Conservation (phyloP, 2,329 filamentous ascomycete species). For the Alternaria sp. region DNA sequence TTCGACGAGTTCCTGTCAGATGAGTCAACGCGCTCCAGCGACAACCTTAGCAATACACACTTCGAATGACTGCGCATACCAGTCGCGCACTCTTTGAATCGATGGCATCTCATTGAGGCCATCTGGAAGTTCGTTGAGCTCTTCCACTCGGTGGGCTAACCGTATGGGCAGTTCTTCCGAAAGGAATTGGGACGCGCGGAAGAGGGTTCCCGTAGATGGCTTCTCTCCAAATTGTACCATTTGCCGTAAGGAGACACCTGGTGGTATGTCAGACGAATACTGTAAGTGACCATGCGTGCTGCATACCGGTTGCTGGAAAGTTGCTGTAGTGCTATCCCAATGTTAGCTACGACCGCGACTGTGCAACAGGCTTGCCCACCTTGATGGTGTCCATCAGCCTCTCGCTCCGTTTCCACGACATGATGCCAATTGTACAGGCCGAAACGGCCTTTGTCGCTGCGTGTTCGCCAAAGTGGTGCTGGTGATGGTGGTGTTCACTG, state of each 20-base stretch:
- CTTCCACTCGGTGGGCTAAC: conserved; percentile 93
- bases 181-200: conserved; percentile 96
- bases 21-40: conserved; percentile 33
- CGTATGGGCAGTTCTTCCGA: conserved; percentile 98
- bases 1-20: conserved; percentile 82
- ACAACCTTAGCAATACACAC: conserved; percentile 58
- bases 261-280: conserved; percentile 20
- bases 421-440: conserved; percentile 57
- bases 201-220: conserved; percentile 88
- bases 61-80: conserved; percentile 99
- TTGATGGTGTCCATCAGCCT: conserved; percentile 95
- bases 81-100: conserved; percentile 91
- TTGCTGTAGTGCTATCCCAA: conserved; percentile 76
- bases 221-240: conserved; percentile 99
- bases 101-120: conserved; percentile 98
- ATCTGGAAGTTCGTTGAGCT: conserved; percentile 90
- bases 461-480: conserved; percentile 40
- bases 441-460: conserved; percentile 37
- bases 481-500: conserved; percentile 12
- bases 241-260: conserved; percentile 78
- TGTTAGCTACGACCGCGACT: conserved; percentile 28
- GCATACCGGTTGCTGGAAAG: conserved; percentile 95
- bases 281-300: conserved; percentile 66
- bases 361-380: conserved; percentile 32
- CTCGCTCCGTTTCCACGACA: conserved; percentile 94